Percentiles rank a stretch among this genome's conserved stretches.
Conservation (phyloP, 805 yeast species). For the Metschnikowia amazonensis region DNA sequence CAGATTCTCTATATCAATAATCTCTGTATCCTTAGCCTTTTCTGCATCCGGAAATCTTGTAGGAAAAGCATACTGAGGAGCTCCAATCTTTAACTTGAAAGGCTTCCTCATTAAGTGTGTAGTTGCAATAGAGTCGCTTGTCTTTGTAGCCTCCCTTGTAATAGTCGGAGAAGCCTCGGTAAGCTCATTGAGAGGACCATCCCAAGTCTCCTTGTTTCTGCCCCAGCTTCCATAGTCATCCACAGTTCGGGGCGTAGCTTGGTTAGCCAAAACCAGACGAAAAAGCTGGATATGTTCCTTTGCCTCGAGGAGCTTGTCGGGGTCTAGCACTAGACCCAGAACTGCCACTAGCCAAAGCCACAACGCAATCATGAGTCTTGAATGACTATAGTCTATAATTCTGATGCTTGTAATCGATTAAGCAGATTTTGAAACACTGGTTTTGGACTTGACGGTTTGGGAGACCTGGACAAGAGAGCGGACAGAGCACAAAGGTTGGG, state of each 20-base stretch:
- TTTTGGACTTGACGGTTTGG: not conserved
- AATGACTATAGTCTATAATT: not conserved
- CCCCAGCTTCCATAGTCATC: not conserved
- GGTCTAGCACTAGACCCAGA: constrained; percentile 4
- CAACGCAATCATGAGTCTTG: not conserved
- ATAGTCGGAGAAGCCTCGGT: not conserved
- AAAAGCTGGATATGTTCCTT: constrained; percentile 1
- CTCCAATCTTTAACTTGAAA: constrained; percentile 1
- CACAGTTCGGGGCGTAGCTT: no score
- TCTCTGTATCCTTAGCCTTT: no score
- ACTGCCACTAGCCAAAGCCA: constrained; percentile 3
- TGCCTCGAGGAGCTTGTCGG: not conserved
- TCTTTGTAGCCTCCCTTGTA: not conserved
- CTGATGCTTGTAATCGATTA: not conserved
- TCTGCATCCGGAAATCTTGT: not conserved
- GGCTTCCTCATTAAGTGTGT: not conserved
- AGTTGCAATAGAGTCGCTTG: not conserved
- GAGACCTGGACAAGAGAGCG: not conserved
- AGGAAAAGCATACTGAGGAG: not conserved
- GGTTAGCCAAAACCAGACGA: not conserved
- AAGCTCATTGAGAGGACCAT: not conserved
- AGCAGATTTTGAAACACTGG: not conserved
- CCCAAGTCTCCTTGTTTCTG: not conserved
- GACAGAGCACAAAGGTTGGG: not conserved
- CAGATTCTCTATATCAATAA: no score